These are phyloP conservation scores for Pseudonectria foliicola DNA, from an alignment of 2,329 filamentous ascomycete species.

Conservation along the genomic window DNA sequence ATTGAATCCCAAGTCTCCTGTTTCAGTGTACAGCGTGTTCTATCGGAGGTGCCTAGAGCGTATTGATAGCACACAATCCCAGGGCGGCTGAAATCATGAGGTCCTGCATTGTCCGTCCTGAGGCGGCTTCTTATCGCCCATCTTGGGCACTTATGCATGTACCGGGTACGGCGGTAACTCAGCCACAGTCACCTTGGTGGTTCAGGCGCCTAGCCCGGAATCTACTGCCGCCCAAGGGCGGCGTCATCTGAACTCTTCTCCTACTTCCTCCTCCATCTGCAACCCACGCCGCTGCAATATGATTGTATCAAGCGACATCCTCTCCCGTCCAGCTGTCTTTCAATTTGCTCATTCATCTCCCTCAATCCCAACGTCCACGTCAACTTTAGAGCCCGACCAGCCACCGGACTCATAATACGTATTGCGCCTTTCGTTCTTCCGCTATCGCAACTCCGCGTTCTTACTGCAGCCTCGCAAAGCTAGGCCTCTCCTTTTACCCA, in stretches of 20 bases:
- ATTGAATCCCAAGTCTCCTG: too few relatives aligned
- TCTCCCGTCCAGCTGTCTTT: conserved; percentile 14
- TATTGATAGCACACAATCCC: too few relatives aligned
- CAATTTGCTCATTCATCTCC: conserved; percentile 10
- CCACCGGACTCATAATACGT: conserved; percentile 13
- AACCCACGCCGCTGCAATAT: conserved; percentile 17
- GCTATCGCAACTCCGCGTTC: conserved; percentile 7
- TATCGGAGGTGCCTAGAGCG: too few relatives aligned
- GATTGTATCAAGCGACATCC: conserved; percentile 16
- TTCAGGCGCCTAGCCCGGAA: conserved; percentile 9
- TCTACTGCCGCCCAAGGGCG: conserved; percentile 7
- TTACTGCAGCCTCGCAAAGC: not conserved
- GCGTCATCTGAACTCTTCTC: conserved; percentile 15
- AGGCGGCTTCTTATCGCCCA: too few relatives aligned
- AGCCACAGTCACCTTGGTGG: conserved; percentile 1
- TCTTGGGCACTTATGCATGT: conserved; percentile 1
- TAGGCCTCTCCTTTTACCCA: conserved; percentile 1
- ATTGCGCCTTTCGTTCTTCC: conserved; percentile 5
- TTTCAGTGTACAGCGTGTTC: too few relatives aligned
- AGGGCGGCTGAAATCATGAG: too few relatives aligned
- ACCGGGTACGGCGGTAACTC: not conserved
- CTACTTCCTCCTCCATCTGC: conserved; percentile 10
- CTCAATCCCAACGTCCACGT: conserved; percentile 8
- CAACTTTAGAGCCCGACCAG: conserved; percentile 10
- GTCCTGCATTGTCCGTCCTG: too few relatives aligned